Base-by-base conservation (phyloP, 495 filamentous ascomycete species). In the Xylaria flabelliformis region DNA sequence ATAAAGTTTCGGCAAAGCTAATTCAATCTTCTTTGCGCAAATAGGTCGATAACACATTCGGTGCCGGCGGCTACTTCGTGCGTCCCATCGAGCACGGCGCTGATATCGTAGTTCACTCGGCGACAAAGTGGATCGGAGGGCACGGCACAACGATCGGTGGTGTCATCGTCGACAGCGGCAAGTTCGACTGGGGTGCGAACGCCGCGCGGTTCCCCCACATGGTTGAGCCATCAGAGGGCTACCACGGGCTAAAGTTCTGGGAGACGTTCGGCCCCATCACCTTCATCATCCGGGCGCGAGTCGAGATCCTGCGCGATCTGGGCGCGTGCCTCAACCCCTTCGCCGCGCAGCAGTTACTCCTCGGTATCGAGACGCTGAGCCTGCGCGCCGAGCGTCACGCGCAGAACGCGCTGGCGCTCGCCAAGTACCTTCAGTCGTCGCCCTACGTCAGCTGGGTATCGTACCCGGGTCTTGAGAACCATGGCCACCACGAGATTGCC, bases 81-180 rank as follows among this genome's bases (percentile, higher is more conserved):
- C 90, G 92, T 1, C 97, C 97, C 26, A 96, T 99, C 76, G 91
- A 97, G 7, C 92, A 97, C 80, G 97, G 97, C 70, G 93, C 92
- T 64, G 96, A 99, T 76, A 97, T 99, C 69, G 89, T 99, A 58
- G 94, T 98, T 12, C 94, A 98, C 85, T 94, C 91, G 42, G 95
- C 96, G 13, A 99, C 96, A 24, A 99, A 99, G 82, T 99, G 96
- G 96, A 98, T 99, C 64, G 96, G 96, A 50, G 96, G 96, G 44
- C 96, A 99, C 80, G 96, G 96, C 55, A 98, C 97, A 39, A 98
- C 97, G 8, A 94, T 99, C 74, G 96, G 88, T 36, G 96, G 97
- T 53, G 88, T 98, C 24, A 87, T 99, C 17, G 84, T 99, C 61
- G 96, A 99, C 84, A 90, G 91, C 67, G 96, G 96, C 67, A 97